These are phyloP conservation scores for Fraxinus cuspidata DNA, from an alignment of 257 asterid species.

Conservation along the genomic window DNA sequence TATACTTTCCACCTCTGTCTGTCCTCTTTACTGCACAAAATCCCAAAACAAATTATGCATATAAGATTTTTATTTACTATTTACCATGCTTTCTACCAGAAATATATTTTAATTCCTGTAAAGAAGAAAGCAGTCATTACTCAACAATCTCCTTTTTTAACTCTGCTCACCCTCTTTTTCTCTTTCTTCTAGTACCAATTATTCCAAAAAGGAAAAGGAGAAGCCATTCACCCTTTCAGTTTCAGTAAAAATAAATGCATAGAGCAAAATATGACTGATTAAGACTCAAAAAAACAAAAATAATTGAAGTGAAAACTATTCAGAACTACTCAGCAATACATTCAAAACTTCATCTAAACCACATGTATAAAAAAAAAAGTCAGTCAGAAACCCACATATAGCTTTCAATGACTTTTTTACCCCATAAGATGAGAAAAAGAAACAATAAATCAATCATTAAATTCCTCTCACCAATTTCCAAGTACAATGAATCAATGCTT, in stretches of 20 bases:
- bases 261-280: slow-evolving; percentile 2
- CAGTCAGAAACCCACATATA: neutral
- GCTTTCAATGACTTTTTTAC: slow-evolving; percentile 1
- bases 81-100: slow-evolving; percentile 10
- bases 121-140: slow-evolving; percentile 5
- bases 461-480: neutral
- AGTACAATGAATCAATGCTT: slow-evolving; percentile 1
- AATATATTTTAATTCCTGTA: slow-evolving; percentile 7
- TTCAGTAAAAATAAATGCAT: slow-evolving; percentile 31
- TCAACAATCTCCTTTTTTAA: neutral
- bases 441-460: neutral
- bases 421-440: neutral
- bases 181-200: slow-evolving; percentile 14
- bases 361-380: neutral
- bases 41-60: slow-evolving; percentile 25
- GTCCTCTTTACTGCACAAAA: slow-evolving; percentile 25
- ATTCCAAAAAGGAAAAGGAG: slow-evolving; percentile 8
- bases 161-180: neutral
- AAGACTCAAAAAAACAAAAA: too few species aligned
- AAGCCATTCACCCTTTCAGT: slow-evolving; percentile 26
- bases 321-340: neutral
- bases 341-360: slow-evolving; percentile 5
- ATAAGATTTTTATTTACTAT: slow-evolving; percentile 7
- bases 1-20: slow-evolving; percentile 27
- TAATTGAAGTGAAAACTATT: neutral